Conservation (phyloP, 768 basidiomycete genomes). For the Tephrocybe rancida region DNA sequence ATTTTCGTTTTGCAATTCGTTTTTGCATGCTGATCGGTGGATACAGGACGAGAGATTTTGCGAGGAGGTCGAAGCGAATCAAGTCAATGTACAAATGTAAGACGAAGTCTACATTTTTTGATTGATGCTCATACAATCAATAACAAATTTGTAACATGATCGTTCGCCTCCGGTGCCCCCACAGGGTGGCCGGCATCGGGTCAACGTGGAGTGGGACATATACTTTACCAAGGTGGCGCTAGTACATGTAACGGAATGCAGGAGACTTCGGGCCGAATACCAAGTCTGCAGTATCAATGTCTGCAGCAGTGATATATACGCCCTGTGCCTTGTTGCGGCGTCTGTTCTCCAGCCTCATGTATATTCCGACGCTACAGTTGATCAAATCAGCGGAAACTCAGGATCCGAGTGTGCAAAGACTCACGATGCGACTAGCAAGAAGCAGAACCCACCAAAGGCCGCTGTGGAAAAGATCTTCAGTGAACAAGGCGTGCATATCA, state of each 20-base stretch:
- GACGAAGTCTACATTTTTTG: no score
- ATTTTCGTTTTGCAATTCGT: no score
- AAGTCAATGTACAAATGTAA: no score
- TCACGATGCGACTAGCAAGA: constrained; percentile 42
- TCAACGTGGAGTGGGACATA: no score
- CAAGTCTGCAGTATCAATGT: constrained; percentile 46
- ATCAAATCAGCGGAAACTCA: constrained; percentile 1
- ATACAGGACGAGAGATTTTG: no score
- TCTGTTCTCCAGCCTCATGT: constrained; percentile 52
- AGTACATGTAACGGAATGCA: constrained; percentile 53
- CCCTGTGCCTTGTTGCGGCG: constrained; percentile 44
- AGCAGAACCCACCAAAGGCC: constrained; percentile 47
- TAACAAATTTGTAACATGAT: no score
- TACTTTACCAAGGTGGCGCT: no score
- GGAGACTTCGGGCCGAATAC: constrained; percentile 42
- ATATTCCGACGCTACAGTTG: constrained; percentile 38
- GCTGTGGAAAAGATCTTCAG: constrained; percentile 26
- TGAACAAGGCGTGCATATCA: neutral
- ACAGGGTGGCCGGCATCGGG: no score
- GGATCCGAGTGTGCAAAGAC: constrained; percentile 4
- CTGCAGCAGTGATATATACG: constrained; percentile 39
- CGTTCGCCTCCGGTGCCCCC: no score
- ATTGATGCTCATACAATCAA: no score
- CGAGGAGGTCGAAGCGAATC: no score
- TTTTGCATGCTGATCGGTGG: no score